A percentile compares a stretch with the other conserved stretches of the same genome.
phyloP scores from a whole-genome alignment of 768 basidiomycete species.

The Chalciporus pseudorubinellus region DNA sequence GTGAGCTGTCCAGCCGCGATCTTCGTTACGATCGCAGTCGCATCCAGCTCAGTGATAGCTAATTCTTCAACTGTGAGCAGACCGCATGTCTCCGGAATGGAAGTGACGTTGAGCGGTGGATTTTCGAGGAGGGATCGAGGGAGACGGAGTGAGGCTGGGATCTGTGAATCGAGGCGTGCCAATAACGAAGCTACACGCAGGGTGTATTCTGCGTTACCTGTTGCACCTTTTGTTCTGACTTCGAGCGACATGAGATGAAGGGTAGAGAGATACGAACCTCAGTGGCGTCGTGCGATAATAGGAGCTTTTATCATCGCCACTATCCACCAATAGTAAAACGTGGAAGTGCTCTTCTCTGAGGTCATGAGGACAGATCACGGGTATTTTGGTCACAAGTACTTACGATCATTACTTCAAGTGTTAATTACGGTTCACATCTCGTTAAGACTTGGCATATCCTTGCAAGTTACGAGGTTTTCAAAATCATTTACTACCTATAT shows the following conservation, averaged over 20 bases:
- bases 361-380: neutral
- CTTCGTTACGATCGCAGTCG: constrained; percentile 25
- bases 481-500: no score
- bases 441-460: no score
- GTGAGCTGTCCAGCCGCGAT: constrained; percentile 27
- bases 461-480: no score
- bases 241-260: neutral
- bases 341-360: neutral
- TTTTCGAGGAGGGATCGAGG: constrained; percentile 3
- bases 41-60: constrained; percentile 31
- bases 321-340: neutral
- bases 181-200: constrained; percentile 1
- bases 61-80: constrained; percentile 25
- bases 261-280: neutral
- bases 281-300: neutral
- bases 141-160: constrained; percentile 7
- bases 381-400: no score
- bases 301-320: neutral
- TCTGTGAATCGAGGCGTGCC: constrained; percentile 10
- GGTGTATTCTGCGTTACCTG: constrained; percentile 6
- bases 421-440: no score
- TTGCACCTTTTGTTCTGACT: constrained; percentile 6
- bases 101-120: constrained; percentile 16
- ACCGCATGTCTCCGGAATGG: constrained; percentile 20
- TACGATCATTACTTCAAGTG: no score